phyloP scores from a whole-genome alignment of 805 yeast genomes.

The Teunomyces barrocoloradensis region DNA sequence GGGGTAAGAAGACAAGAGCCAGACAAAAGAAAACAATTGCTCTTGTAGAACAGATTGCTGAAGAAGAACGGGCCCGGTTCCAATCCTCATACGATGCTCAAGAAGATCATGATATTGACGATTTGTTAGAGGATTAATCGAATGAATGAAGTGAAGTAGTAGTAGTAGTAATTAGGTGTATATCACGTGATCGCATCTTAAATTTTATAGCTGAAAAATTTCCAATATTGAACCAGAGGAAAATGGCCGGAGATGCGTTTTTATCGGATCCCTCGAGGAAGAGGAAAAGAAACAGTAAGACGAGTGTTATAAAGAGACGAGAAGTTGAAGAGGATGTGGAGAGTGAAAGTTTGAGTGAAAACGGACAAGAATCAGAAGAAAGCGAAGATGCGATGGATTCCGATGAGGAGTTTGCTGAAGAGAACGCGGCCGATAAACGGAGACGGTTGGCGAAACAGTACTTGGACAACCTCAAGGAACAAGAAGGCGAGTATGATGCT shows the following conservation, averaged over 20 bases:
- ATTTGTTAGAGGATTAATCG: slow-evolving; percentile 52
- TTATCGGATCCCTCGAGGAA: slow-evolving; percentile 59
- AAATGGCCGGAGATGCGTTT: slow-evolving; percentile 60
- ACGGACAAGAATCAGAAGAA: slow-evolving; percentile 24
- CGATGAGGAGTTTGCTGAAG: slow-evolving; percentile 71
- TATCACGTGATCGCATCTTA: slow-evolving; percentile 6
- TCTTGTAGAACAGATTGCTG: slow-evolving; percentile 46
- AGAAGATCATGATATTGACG: slow-evolving; percentile 69
- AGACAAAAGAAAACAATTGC: slow-evolving; percentile 55
- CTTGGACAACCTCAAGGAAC: slow-evolving; percentile 67
- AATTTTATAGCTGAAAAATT: slow-evolving; percentile 5
- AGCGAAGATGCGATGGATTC: slow-evolving; percentile 46
- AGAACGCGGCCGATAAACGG: slow-evolving; percentile 89
- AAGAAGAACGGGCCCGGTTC: slow-evolving; percentile 37
- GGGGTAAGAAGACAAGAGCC: slow-evolving; percentile 76
- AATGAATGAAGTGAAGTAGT: no score
- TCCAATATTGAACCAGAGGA: background rate
- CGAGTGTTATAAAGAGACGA: slow-evolving; percentile 14
- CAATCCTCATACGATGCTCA: slow-evolving; percentile 47
- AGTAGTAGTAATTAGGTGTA: no score
- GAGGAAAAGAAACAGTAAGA: slow-evolving; percentile 37
- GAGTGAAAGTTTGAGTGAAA: slow-evolving; percentile 8
- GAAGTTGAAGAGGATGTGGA: slow-evolving; percentile 47
- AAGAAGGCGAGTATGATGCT: slow-evolving; percentile 65
- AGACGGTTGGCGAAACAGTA: slow-evolving; percentile 93